phyloP scores from a whole-genome alignment of 352 stramenopile species.

The Plasmopara halstedii region DNA sequence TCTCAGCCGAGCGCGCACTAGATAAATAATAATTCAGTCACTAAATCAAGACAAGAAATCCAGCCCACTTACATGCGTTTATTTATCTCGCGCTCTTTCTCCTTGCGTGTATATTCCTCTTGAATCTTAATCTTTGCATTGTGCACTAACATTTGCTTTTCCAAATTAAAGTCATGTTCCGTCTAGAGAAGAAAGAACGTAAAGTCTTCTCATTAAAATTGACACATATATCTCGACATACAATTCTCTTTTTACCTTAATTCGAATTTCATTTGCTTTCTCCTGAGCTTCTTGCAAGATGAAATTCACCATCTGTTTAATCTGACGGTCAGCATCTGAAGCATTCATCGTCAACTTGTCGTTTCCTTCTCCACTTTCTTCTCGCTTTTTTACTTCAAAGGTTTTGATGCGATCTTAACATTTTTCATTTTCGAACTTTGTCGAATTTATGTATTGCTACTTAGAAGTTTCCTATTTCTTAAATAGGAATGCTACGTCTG shows the following conservation, averaged over 20 bases:
- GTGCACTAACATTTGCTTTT: constrained; percentile 98
- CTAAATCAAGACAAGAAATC: background rate
- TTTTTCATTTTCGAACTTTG: background rate
- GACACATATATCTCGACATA: background rate
- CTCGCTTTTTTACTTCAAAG: background rate
- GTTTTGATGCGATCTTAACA: background rate
- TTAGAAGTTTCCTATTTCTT: background rate
- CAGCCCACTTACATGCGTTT: constrained; percentile 61
- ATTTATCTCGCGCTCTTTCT: constrained; percentile 96
- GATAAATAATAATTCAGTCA: background rate
- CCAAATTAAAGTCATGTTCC: constrained; percentile 98
- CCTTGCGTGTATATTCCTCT: constrained; percentile 96
- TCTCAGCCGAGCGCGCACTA: constrained; percentile 87
- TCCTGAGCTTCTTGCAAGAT: constrained; percentile 99
- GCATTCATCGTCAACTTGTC: constrained; percentile 58
- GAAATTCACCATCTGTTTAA: constrained; percentile 98
- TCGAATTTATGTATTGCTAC: no score
- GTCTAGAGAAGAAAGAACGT: constrained; percentile 58
- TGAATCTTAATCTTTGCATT: constrained; percentile 97
- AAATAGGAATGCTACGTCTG: constrained; percentile 5
- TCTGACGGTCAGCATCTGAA: constrained; percentile 81
- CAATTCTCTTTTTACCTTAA: constrained; percentile 69
- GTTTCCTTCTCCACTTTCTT: background rate
- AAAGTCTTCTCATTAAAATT: background rate
- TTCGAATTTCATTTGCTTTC: constrained; percentile 98